These are phyloP conservation scores for Aureobasidium sp. DNA, from an alignment of 2,329 filamentous ascomycete genomes.

Conservation along the genomic window DNA sequence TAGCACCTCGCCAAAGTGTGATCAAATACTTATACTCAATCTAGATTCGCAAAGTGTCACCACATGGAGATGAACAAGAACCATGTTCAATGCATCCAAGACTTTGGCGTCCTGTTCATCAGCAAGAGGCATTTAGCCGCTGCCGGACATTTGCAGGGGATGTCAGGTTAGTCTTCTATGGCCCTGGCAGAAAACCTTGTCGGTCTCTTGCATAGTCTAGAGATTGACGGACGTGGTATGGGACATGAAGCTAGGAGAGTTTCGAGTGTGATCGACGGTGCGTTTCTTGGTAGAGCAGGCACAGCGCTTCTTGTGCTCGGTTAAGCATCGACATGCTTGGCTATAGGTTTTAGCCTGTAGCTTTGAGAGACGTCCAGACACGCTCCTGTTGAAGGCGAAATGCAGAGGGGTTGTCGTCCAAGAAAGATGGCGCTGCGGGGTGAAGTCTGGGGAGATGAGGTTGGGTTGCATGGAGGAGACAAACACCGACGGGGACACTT, in stretches of 20 bases:
- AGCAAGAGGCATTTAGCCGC: slow-evolving; percentile 10
- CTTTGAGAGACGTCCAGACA: background rate
- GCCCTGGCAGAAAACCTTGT: background rate
- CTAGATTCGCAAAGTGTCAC: background rate
- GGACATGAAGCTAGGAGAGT: background rate
- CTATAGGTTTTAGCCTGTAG: background rate
- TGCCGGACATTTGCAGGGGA: background rate
- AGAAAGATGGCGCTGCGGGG: background rate
- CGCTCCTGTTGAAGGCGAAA: background rate
- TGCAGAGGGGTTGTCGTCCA: background rate
- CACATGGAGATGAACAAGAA: background rate
- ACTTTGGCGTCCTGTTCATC: background rate
- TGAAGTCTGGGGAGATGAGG: background rate
- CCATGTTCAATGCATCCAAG: background rate
- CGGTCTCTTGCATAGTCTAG: background rate
- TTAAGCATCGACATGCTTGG: background rate
- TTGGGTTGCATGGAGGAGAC: background rate
- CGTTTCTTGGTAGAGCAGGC: background rate
- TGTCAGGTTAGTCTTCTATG: background rate
- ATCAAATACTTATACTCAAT: background rate
- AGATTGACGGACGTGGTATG: background rate
- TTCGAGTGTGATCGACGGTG: background rate
- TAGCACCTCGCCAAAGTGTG: background rate
- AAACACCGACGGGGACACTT: background rate
- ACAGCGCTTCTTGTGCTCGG: background rate